Conservation (phyloP, 345 rosid species). For the Eucalyptus victrix region DNA sequence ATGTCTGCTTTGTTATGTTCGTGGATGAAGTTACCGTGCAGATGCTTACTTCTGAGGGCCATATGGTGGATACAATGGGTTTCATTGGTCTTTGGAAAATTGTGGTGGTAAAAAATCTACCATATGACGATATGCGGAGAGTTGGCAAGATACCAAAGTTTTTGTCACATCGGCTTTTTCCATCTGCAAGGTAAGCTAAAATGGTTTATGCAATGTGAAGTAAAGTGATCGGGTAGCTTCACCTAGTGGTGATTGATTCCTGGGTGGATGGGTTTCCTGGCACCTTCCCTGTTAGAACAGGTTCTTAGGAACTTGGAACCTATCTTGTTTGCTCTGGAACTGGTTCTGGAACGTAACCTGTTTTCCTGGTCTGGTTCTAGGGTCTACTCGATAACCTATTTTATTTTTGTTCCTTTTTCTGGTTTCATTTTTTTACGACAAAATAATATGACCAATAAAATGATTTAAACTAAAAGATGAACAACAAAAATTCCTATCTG, state of each 20-base stretch:
- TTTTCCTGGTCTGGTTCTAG: background rate
- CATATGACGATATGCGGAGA: conserved; percentile 84
- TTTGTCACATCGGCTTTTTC: conserved; percentile 86
- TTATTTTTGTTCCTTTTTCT: background rate
- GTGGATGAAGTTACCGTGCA: conserved; percentile 73
- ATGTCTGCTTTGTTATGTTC: conserved; percentile 96
- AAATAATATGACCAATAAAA: background rate
- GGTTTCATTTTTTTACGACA: background rate
- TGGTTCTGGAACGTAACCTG: background rate
- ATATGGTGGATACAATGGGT: conserved; percentile 62
- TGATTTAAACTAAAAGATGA: background rate
- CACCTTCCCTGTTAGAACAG: background rate
- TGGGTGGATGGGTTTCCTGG: background rate
- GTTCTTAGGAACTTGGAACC: background rate
- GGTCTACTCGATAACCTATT: background rate
- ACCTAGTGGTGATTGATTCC: background rate
- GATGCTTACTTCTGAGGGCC: conserved; percentile 74
- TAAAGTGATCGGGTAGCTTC: background rate
- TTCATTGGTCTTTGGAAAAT: conserved; percentile 93
- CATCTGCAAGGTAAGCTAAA: conserved; percentile 76
- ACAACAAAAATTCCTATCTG: background rate
- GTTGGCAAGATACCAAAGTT: conserved; percentile 95
- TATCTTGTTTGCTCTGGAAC: background rate
- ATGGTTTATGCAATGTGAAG: background rate
- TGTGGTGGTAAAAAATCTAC: conserved; percentile 83